Evolutionary conservation across 495 filamentous ascomycete species (phyloP).

Genomic region (Neurospora discreta): DNA sequence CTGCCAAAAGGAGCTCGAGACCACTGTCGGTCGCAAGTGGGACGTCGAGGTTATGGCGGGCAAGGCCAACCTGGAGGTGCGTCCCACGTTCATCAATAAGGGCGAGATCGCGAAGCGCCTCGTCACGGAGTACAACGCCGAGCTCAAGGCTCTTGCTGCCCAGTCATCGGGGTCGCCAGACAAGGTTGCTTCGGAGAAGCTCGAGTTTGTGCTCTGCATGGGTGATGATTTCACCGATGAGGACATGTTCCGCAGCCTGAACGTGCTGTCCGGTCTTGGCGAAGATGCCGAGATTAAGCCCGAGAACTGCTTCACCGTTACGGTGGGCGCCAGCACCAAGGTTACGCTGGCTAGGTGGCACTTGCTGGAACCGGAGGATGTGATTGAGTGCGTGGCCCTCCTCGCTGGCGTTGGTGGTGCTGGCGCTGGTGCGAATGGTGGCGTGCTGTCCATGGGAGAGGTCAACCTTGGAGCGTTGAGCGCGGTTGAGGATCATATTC

Average conservation of each 20-base stretch:
- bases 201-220: constrained; percentile 77
- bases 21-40: constrained; percentile 61
- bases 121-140: constrained; percentile 49
- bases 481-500: constrained; percentile 32
- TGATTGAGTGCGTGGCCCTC: constrained; percentile 65
- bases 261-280: constrained; percentile 32
- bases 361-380: constrained; percentile 74
- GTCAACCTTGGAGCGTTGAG: constrained; percentile 36
- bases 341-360: constrained; percentile 80
- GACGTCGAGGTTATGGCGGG: constrained; percentile 92
- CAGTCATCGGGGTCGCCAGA: constrained; percentile 1
- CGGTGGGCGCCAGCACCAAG: constrained; percentile 78
- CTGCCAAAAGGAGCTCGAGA: constrained; percentile 65
- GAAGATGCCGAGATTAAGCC: constrained; percentile 33
- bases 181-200: constrained; percentile 23
- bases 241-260: constrained; percentile 67
- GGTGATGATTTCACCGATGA: constrained; percentile 97
- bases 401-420: constrained; percentile 45
- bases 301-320: constrained; percentile 70
- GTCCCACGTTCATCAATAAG: constrained; percentile 93
- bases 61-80: constrained; percentile 93
- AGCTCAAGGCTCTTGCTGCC: constrained; percentile 15
- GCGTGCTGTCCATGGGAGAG: constrained; percentile 28
- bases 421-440: constrained; percentile 24
- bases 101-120: constrained; percentile 80